These are phyloP conservation scores for Avena sativa DNA, from an alignment of 176 grass and related monocot species.

Conservation along the genomic window DNA sequence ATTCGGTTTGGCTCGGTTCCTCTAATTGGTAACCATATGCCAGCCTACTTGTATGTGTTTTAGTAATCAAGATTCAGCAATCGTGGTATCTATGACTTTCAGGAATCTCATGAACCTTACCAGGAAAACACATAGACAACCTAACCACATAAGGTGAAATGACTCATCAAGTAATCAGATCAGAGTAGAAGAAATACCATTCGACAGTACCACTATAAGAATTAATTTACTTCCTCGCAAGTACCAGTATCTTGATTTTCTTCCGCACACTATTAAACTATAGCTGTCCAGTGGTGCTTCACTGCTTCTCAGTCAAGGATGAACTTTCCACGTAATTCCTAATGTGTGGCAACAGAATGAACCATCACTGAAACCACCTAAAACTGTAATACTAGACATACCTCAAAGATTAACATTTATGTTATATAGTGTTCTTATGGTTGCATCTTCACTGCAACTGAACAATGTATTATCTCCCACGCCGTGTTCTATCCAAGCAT, in stretches of 20 bases:
- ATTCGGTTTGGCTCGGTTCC: background rate
- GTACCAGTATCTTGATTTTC: background rate
- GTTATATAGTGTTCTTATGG: background rate
- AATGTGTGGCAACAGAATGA: background rate
- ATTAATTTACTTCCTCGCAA: conserved; percentile 2
- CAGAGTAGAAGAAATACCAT: conserved; percentile 7
- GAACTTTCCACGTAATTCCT: background rate
- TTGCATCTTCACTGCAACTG: background rate
- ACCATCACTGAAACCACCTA: background rate
- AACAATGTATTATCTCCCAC: background rate
- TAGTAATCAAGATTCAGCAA: background rate
- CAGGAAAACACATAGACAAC: background rate
- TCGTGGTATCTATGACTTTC: background rate
- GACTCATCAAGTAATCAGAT: conserved; percentile 15
- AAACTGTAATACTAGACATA: background rate
- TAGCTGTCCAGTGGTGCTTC: background rate
- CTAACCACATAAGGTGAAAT: background rate
- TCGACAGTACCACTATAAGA: background rate
- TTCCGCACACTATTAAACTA: background rate
- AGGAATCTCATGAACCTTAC: background rate
- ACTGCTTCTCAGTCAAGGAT: conserved; percentile 1
- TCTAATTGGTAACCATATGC: background rate
- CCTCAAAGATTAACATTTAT: background rate
- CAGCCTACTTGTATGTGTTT: conserved; percentile 14
- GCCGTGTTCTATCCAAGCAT: background rate